phyloP scores from a whole-genome alignment of 2,329 filamentous ascomycete species.

The Xylariales sp. region DNA sequence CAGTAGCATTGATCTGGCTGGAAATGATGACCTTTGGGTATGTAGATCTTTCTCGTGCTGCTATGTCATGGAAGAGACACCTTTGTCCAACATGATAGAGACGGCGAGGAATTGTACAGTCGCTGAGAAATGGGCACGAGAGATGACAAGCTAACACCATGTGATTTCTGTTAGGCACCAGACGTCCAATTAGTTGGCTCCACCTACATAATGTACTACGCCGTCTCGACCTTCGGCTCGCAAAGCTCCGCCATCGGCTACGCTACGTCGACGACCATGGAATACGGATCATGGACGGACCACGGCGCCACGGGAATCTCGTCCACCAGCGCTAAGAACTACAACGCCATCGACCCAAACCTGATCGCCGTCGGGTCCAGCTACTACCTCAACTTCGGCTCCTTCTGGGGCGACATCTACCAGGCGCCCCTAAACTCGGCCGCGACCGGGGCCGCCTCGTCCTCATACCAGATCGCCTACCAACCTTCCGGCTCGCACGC shows the following conservation, averaged over 20 bases:
- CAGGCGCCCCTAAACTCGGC: conserved; percentile 45
- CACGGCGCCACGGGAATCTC: conserved; percentile 49
- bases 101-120: too few relatives aligned
- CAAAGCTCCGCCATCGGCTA: conserved; percentile 57
- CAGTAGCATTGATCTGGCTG: conserved; percentile 34
- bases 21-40: conserved; percentile 40
- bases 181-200: conserved; percentile 54
- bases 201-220: conserved; percentile 63
- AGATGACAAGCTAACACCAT: too few relatives aligned
- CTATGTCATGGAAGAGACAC: background rate
- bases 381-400: conserved; percentile 58
- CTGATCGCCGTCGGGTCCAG: conserved; percentile 37
- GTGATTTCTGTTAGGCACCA: conserved; percentile 62
- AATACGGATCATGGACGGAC: conserved; percentile 56
- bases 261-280: conserved; percentile 40
- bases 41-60: conserved; percentile 4
- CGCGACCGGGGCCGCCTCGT: conserved; percentile 23
- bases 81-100: background rate
- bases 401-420: conserved; percentile 64
- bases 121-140: too few relatives aligned
- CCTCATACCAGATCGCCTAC: conserved; percentile 47
- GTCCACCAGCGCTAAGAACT: conserved; percentile 35
- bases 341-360: conserved; percentile 59
- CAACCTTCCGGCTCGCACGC: conserved; percentile 46
- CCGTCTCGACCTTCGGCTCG: conserved; percentile 57